phyloP scores from a whole-genome alignment of 805 yeast genomes.

The Candida coleopterorum region DNA sequence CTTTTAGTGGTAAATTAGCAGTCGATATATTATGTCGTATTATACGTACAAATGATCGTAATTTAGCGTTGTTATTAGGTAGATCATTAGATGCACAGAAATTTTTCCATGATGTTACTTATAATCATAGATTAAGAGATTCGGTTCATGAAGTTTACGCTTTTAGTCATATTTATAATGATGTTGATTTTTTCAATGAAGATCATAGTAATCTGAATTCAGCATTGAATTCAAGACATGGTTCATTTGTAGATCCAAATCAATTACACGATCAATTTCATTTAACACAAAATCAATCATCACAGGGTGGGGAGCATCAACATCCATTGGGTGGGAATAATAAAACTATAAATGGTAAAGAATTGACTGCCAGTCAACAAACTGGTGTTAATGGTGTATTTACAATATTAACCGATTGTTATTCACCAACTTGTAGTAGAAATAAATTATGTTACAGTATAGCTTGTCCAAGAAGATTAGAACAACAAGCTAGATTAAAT shows the following conservation, averaged over 20 bases:
- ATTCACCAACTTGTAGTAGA: constrained; percentile 93
- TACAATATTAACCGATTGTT: constrained; percentile 88
- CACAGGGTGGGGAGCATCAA: constrained; percentile 1
- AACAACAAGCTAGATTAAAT: constrained; percentile 90
- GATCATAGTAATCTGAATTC: constrained; percentile 17
- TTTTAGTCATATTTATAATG: constrained; percentile 55
- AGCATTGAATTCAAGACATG: constrained; percentile 23
- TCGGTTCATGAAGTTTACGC: constrained; percentile 84
- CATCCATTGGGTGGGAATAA: not conserved
- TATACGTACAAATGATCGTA: constrained; percentile 85
- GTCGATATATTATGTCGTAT: constrained; percentile 86
- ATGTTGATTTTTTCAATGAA: constrained; percentile 38
- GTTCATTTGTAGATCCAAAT: constrained; percentile 20
- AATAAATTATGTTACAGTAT: constrained; percentile 87
- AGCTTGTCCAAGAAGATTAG: constrained; percentile 92
- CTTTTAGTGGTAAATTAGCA: constrained; percentile 92
- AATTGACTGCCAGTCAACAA: constrained; percentile 14
- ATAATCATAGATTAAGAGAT: constrained; percentile 89
- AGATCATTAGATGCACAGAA: constrained; percentile 92
- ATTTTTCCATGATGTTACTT: constrained; percentile 91
- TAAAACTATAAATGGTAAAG: constrained; percentile 3
- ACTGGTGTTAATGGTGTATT: constrained; percentile 82
- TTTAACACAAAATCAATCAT: constrained; percentile 13
- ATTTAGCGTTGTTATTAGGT: constrained; percentile 82
- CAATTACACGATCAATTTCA: constrained; percentile 13